These are phyloP conservation scores for Ramalina peruviana DNA, from an alignment of 495 filamentous ascomycete species.

Conservation along the genomic window DNA sequence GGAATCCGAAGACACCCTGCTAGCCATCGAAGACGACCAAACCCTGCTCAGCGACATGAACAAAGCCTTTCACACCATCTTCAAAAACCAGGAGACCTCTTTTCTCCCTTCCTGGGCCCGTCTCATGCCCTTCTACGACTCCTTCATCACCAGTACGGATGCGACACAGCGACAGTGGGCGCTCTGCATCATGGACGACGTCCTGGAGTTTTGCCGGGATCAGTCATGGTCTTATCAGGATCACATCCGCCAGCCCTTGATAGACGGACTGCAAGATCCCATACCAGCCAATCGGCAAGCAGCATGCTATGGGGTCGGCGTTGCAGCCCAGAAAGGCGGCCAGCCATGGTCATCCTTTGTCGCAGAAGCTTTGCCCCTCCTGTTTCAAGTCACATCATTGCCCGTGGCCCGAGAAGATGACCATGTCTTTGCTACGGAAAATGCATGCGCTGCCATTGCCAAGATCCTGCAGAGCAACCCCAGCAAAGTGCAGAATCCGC, in stretches of 20 bases:
- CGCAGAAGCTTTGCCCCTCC: conserved; percentile 56
- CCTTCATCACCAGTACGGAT: conserved; percentile 69
- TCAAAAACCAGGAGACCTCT: conserved; percentile 76
- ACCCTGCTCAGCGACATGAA: conserved; percentile 98
- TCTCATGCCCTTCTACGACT: conserved; percentile 68
- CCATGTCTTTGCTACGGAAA: conserved; percentile 94
- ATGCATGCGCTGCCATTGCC: conserved; percentile 90
- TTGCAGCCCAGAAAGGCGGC: conserved; percentile 89
- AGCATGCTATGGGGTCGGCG: conserved; percentile 88
- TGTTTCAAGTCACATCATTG: conserved; percentile 73
- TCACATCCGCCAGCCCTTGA: conserved; percentile 72
- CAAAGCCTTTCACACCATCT: conserved; percentile 98
- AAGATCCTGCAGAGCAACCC: conserved; percentile 88
- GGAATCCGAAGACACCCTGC: conserved; percentile 62
- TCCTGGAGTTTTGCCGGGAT: conserved; percentile 87
- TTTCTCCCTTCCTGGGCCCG: conserved; percentile 85
- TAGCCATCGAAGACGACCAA: conserved; percentile 96
- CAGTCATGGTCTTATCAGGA: conserved; percentile 70
- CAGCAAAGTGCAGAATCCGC: conserved; percentile 54
- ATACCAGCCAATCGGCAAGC: conserved; percentile 92
- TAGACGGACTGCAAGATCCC: conserved; percentile 67
- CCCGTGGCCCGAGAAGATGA: conserved; percentile 77
- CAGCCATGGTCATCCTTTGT: conserved; percentile 71
- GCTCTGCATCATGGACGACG: conserved; percentile 95
- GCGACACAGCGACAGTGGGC: conserved; percentile 96